These are phyloP conservation scores for Coprinellus aureogranulatus DNA, from an alignment of 768 basidiomycete genomes.

Conservation along the genomic window DNA sequence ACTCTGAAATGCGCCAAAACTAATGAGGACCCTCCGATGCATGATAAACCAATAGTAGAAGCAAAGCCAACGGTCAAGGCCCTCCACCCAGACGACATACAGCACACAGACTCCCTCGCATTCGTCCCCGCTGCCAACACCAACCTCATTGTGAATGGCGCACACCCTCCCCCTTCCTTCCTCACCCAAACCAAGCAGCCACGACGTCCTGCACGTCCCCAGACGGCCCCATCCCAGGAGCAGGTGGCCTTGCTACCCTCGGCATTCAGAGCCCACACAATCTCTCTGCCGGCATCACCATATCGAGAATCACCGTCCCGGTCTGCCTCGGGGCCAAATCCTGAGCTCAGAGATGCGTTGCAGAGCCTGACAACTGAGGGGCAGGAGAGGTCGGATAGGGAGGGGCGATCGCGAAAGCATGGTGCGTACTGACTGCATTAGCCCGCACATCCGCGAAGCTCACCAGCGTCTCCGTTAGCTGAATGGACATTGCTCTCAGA, in stretches of 20 bases:
- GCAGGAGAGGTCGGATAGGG: neutral
- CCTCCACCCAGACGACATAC: neutral
- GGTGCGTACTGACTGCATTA: neutral
- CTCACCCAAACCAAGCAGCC: neutral
- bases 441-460: neutral
- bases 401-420: neutral
- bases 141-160: neutral
- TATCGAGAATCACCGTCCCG: constrained; percentile 4
- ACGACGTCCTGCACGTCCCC: neutral
- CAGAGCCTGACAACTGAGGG: neutral
- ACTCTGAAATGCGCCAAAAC: neutral
- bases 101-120: neutral
- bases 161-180: neutral
- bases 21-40: neutral
- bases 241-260: neutral
- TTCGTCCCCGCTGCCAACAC: neutral
- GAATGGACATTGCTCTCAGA: constrained; percentile 2
- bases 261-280: constrained; percentile 1
- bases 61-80: neutral
- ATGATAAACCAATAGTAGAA: neutral
- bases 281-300: constrained; percentile 7
- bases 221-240: constrained; percentile 9
- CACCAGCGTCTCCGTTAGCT: neutral
- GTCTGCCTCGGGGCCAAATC: neutral
- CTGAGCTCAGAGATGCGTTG: neutral